Evolutionary conservation across 441 rosid genomes (phyloP), one percentile per base, ranked within the genome.

Genomic region (Aquilaria agallochum): DNA sequence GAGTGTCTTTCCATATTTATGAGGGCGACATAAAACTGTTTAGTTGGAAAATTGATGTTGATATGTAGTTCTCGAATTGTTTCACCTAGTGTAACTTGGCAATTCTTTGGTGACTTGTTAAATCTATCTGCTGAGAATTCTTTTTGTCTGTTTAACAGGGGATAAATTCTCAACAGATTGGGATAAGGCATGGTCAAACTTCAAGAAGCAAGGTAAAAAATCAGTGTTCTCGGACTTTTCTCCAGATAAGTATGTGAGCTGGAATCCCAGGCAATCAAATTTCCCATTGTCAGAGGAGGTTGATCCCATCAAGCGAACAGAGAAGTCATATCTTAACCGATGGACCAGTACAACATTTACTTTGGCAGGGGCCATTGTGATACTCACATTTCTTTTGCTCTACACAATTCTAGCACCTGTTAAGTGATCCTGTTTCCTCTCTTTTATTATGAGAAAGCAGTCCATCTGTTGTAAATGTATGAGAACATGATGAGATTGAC

Each of bases 151-250:
- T 53, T 13, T 52, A 49, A 57, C 77, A 83, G 90, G 81, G 61
- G 88, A 81, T 42, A 77, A 75, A 55, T 77, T 70, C 66, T 83
- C 92, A 34, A 87, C 79, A 6, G 96, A 88, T 65, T 93, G 93
- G 97, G 98, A 93, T 73, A 88, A 85, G 74, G 95, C 97, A 3
- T 93, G 96, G 97, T 76, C 88, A 49, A 87, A 40, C 53, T 87
- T 88, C 85, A 90, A 56, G 89, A 90, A 87, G 68, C 86, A 74
- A 48, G 92, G 97, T 70, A 93, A 90, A 70, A 90, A 85, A 59
- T 69, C 83, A 11, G 42, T 87, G 36, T 83, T 87, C 67, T 81
- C 97, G 0, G 72, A 70, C 52, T 93, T 90, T 72, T 81, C 81
- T 5, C 83, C 86, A 0, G 51, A 86, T 74, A 90, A 92, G 72